Conservation (phyloP, 1,284 basidiomycete species). For the Tylopilus sp. region DNA sequence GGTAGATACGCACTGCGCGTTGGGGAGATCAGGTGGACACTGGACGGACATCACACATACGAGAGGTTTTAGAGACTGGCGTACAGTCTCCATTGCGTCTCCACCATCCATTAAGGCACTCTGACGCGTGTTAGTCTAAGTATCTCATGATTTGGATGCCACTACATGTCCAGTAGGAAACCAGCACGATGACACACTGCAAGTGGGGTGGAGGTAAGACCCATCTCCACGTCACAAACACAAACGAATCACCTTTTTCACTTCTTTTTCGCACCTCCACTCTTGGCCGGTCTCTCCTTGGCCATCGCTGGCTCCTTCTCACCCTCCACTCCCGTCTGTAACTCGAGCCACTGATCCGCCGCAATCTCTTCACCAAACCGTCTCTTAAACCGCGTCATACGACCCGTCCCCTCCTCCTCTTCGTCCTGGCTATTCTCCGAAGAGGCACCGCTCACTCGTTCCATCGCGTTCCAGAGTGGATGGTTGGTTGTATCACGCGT, state of each 20-base stretch:
- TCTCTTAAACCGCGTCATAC: slow-evolving; percentile 78
- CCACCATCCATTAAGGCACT: not conserved
- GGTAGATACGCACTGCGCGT: too few species aligned
- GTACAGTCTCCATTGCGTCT: not conserved
- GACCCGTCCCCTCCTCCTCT: slow-evolving; percentile 60
- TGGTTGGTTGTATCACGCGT: slow-evolving; percentile 8
- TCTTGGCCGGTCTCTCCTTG: slow-evolving; percentile 24
- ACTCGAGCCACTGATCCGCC: slow-evolving; percentile 36
- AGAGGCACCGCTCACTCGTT: slow-evolving; percentile 51
- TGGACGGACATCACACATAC: too few species aligned
- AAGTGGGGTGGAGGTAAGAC: slow-evolving; percentile 1
- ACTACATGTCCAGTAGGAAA: not conserved
- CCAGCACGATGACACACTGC: not conserved
- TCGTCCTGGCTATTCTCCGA: slow-evolving; percentile 68
- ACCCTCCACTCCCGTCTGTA: slow-evolving; percentile 28
- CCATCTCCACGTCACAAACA: not conserved
- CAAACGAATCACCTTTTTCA: slow-evolving; percentile 9
- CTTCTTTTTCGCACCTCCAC: slow-evolving; percentile 20
- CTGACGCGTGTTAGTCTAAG: not conserved
- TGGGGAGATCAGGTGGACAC: too few species aligned
- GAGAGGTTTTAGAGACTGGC: not conserved
- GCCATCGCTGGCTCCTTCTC: slow-evolving; percentile 31
- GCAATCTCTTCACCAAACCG: slow-evolving; percentile 65
- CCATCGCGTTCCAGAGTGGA: slow-evolving; percentile 28
- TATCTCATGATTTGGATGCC: not conserved